A percentile compares a stretch with the other conserved stretches of the same genome.
Conservation (phyloP, 2,329 filamentous ascomycete species). For the Penicillium hordei region DNA sequence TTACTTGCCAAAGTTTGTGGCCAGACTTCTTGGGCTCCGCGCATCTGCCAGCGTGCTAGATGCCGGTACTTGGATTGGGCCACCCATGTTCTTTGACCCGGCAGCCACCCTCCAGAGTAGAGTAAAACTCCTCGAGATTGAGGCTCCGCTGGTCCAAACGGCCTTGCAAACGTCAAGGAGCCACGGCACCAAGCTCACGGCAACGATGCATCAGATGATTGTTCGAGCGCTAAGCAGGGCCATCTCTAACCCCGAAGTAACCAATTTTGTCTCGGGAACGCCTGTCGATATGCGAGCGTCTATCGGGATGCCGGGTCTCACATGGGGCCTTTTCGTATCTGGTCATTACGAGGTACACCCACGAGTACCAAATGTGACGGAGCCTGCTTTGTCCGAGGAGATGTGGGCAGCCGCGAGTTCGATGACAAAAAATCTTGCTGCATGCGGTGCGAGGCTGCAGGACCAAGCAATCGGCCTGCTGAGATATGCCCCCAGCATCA, state of each 20-base stretch:
- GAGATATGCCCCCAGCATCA: slow-evolving; percentile 42
- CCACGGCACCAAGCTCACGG: slow-evolving; percentile 45
- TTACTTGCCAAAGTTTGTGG: slow-evolving; percentile 40
- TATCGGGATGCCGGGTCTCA: slow-evolving; percentile 29
- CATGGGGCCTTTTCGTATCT: slow-evolving; percentile 42
- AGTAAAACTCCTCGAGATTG: slow-evolving; percentile 35
- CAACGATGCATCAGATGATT: slow-evolving; percentile 42
- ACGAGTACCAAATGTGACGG: slow-evolving; percentile 1
- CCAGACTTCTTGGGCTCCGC: slow-evolving; percentile 34
- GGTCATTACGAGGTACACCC: slow-evolving; percentile 30
- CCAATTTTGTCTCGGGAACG: slow-evolving; percentile 41
- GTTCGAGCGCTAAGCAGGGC: slow-evolving; percentile 39
- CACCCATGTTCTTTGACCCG: slow-evolving; percentile 28
- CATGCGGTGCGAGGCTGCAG: slow-evolving; percentile 31
- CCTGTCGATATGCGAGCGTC: slow-evolving; percentile 46
- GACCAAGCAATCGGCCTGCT: slow-evolving; percentile 48
- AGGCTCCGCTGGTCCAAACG: slow-evolving; percentile 24
- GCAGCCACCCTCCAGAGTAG: slow-evolving; percentile 28
- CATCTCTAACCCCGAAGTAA: slow-evolving; percentile 23
- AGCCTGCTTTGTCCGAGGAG: slow-evolving; percentile 20
- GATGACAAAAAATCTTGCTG: slow-evolving; percentile 36
- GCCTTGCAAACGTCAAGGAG: slow-evolving; percentile 33
- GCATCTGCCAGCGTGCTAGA: slow-evolving; percentile 28
- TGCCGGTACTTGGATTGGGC: slow-evolving; percentile 38
- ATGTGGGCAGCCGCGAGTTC: slow-evolving; percentile 38